Evolutionary conservation across 2,329 filamentous ascomycete species (phyloP).

Genomic region (Phialophora macrospora): DNA sequence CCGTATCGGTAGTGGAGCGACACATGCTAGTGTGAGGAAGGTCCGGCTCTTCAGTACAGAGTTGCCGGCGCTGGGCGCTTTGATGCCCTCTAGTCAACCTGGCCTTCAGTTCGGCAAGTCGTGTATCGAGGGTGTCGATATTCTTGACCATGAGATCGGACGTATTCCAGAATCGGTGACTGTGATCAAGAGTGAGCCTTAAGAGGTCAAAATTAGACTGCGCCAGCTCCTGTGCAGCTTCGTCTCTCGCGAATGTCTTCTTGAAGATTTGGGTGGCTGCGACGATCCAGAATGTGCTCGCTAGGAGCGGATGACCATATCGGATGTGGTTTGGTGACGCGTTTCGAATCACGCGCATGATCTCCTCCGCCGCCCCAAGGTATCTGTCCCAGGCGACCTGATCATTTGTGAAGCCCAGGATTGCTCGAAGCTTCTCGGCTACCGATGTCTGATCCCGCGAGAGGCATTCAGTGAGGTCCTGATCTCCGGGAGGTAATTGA

Average conservation of each 20-base stretch:
- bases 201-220: conserved; percentile 17
- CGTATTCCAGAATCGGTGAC: conserved; percentile 17
- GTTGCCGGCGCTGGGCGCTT: background rate
- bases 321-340: conserved; percentile 8
- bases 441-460: background rate
- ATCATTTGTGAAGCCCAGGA: conserved; percentile 10
- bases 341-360: conserved; percentile 18
- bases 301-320: conserved; percentile 19
- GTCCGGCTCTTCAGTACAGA: background rate
- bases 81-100: conserved; percentile 1
- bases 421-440: conserved; percentile 9
- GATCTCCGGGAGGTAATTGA: background rate
- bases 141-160: conserved; percentile 17
- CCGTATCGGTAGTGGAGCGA: background rate
- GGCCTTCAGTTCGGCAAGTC: conserved; percentile 13
- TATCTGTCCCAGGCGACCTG: conserved; percentile 10
- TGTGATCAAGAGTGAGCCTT: conserved; percentile 8
- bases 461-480: conserved; percentile 1
- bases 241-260: conserved; percentile 6
- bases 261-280: conserved; percentile 17
- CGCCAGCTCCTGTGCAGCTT: conserved; percentile 6
- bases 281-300: conserved; percentile 17
- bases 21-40: background rate
- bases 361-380: conserved; percentile 10
- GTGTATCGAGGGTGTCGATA: conserved; percentile 12